Evolutionary conservation across 441 rosid species (phyloP), one percentile per base, ranked within the genome.

Genomic region (Populus hybrid): DNA sequence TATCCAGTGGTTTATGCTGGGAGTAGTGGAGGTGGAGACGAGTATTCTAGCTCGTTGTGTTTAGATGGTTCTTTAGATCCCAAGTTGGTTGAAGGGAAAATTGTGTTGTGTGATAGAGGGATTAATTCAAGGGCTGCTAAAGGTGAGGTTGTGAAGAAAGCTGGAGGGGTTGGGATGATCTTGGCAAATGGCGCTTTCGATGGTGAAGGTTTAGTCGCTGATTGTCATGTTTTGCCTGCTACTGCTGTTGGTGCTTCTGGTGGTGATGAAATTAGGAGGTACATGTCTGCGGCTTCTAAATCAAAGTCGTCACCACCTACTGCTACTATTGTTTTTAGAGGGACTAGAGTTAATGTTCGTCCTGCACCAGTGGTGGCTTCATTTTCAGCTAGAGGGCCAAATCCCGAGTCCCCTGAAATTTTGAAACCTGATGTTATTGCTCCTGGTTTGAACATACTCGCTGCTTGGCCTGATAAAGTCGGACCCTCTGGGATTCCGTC

Each of bases 321-420:
- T 0, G 94, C 92, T 1, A 91, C 98, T 0, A 88, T 94, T 5
- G 81, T 87, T 74, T 92, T 92, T 77, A 83, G 84, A 34, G 97
- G 97, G 4, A 94, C 98, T 0, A 78, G 87, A 9, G 77, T 94
- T 0, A 92, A 94, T 4, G 83, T 92, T 67, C 91, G 87, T 80
- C 97, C 97, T 4, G 93, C 98, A 0, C 97, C 92, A 0, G 89
- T 94, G 4, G 90, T 94, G 57, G 95, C 98, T 76, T 91, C 95
- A 2, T 94, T 94, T 84, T 91, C 97, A 0, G 97, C 89, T 10
- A 81, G 95, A 69, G 97, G 98, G 61, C 97, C 97, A 1, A 94
- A 91, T 38, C 91, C 92, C 3, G 82, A 88, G 69, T 89, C 90
- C 73, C 90, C 92, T 6, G 92, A 94, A 75, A 88, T 94, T 64